Base-by-base conservation (phyloP, 208 protist species). In the Porcisia deanei region DNA sequence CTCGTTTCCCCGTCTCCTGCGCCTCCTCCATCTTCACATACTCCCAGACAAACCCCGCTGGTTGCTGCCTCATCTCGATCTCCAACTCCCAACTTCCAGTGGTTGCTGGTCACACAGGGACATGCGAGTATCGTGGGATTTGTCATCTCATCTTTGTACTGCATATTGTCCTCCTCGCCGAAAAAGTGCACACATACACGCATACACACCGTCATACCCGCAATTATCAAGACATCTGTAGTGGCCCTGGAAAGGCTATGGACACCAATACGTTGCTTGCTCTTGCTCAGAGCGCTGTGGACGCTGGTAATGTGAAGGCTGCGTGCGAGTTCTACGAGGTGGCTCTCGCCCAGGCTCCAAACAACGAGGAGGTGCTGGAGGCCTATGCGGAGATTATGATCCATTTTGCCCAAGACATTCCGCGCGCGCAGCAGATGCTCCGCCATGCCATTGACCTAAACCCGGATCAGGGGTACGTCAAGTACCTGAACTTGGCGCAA, bases 401-500 rank as follows among this genome's bases (percentile, higher is more conserved):
- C n/a, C 91, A 96, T 80, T 85, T 91, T 76, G 83, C 82, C 16
- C 82, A 90, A 59, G 89, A 97, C 71, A 68, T 90, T 30, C 68
- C 80, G 25, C 85, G 89, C 20, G 94, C 94, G 1, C 84, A 93
- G 83, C 87, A 96, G 77, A 87, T 97, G 81, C 86, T 98, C 39
- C 84, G 82, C 4, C 90, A 97, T 71, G 93, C 92, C 30, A 98
- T 98, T 72, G 83, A 91, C 37, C 65, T 97, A 16, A 91, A 89
- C 66, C 93, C 93, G 10, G 60, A 96, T 68, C 80, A 86, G 43
- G 94, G 93, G 57, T 90, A 91, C 75, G 92, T 96, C 39, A 97
- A 97, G 87, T 98, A 98, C 83, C 81, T 98, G 37, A 96, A 96
- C 63, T 76, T 98, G 52, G 95, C 92, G 14, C 95, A 98, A 79